Evolutionary conservation across 108 stramenopile genomes (phyloP).

Genomic region (Cyclotella baltica): DNA sequence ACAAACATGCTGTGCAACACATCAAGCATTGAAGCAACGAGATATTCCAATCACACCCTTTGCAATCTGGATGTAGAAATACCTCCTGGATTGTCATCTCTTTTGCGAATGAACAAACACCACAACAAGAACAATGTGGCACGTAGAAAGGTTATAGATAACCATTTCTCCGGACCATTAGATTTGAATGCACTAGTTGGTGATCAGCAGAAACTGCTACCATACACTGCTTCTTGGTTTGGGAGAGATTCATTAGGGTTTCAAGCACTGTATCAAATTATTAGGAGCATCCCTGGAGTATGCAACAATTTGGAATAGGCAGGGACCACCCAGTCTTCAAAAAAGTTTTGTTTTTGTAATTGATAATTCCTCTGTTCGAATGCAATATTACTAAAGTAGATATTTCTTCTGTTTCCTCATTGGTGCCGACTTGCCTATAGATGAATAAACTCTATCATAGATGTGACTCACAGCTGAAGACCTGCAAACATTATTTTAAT

Average conservation of each 20-base stretch:
- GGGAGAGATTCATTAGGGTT: not conserved
- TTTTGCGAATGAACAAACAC: not conserved
- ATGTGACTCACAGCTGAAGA: too few relatives aligned
- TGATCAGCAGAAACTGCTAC: not conserved
- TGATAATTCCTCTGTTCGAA: too few relatives aligned
- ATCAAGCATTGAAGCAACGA: not conserved
- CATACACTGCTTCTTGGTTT: not conserved
- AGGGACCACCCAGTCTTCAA: too few relatives aligned
- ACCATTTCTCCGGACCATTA: not conserved
- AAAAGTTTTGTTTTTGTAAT: too few relatives aligned
- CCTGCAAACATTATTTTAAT: too few relatives aligned
- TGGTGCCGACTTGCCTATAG: too few relatives aligned
- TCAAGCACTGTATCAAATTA: not conserved
- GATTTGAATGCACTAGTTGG: not conserved
- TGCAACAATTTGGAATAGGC: not conserved
- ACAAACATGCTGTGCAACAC: not conserved
- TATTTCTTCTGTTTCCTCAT: too few relatives aligned
- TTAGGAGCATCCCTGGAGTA: not conserved
- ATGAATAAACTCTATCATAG: too few relatives aligned
- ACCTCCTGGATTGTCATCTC: not conserved
- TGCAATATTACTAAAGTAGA: too few relatives aligned
- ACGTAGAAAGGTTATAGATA: not conserved
- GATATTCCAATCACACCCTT: not conserved
- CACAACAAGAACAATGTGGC: not conserved
- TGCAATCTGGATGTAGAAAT: not conserved